Evolutionary conservation across 441 rosid genomes (phyloP).

Genomic region (Biscutella laevigata): DNA sequence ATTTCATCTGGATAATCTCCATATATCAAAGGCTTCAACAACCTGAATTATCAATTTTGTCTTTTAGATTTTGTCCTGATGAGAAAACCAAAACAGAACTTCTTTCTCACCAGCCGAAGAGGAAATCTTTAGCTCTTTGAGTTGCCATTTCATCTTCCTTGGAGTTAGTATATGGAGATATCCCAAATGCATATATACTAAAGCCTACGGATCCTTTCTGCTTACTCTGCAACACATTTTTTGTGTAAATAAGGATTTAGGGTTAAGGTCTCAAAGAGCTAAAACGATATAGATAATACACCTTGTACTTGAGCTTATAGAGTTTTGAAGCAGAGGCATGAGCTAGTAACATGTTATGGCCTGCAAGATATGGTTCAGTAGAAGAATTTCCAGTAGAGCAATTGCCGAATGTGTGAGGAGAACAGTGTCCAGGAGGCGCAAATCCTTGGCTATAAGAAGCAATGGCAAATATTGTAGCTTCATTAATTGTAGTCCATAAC

Average conservation of each 20-base stretch:
- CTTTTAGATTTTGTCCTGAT: background rate
- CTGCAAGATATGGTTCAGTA: constrained; percentile 56
- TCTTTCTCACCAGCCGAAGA: constrained; percentile 48
- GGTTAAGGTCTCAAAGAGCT: background rate
- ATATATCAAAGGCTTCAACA: constrained; percentile 41
- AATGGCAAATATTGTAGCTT: constrained; percentile 43
- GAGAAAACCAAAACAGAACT: background rate
- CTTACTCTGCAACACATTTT: constrained; percentile 35
- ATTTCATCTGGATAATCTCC: constrained; percentile 66
- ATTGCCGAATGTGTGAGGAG: constrained; percentile 6
- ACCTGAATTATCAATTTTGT: constrained; percentile 27
- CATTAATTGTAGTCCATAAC: constrained; percentile 64
- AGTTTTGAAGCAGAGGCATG: constrained; percentile 58
- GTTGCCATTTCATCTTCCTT: constrained; percentile 44
- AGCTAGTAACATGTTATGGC: constrained; percentile 55
- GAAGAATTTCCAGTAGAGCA: constrained; percentile 57
- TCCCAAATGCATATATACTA: constrained; percentile 27
- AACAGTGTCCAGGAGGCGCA: constrained; percentile 48
- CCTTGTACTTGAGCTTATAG: constrained; percentile 53
- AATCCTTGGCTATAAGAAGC: constrained; percentile 44
- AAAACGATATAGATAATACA: background rate
- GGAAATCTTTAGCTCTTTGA: constrained; percentile 42
- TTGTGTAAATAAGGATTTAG: background rate
- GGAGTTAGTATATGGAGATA: constrained; percentile 39
- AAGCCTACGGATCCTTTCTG: constrained; percentile 53